phyloP scores from a whole-genome alignment of 2,329 filamentous ascomycete genomes.

The Alternaria viburni region DNA sequence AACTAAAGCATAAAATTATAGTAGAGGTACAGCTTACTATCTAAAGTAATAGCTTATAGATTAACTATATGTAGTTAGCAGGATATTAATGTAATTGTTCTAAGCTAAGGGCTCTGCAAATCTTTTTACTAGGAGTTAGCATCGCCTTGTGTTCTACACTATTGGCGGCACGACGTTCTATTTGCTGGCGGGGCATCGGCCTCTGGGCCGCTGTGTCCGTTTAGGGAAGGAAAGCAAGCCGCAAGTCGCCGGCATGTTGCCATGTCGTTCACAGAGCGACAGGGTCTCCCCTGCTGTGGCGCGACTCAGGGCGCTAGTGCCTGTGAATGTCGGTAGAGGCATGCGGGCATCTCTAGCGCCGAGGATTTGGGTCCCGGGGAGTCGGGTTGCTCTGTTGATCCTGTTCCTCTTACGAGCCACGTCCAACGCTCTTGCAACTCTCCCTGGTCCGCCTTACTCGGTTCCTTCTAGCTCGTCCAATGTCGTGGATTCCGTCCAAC shows the following conservation, averaged over 20 bases:
- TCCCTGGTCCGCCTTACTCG: conserved; percentile 42
- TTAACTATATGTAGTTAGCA: too few species aligned
- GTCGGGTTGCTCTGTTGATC: conserved; percentile 43
- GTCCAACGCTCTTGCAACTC: conserved; percentile 45
- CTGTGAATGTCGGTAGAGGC: conserved; percentile 6
- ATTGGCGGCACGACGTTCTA: conserved; percentile 25
- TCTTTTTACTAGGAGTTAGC: too few species aligned
- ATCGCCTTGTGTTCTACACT: conserved; percentile 1
- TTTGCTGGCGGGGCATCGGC: conserved; percentile 43
- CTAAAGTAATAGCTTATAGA: too few species aligned
- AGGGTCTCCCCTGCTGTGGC: conserved; percentile 18
- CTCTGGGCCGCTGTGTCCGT: conserved; percentile 26
- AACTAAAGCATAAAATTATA: too few species aligned
- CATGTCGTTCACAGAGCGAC: conserved; percentile 35
- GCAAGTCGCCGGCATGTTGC: conserved; percentile 35
- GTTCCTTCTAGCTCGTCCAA: conserved; percentile 40
- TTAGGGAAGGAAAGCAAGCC: conserved; percentile 32
- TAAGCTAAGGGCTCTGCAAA: too few species aligned
- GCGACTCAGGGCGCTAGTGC: conserved; percentile 7
- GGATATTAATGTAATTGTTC: too few species aligned
- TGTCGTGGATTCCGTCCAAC: conserved; percentile 44
- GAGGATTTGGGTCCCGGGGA: conserved; percentile 14
- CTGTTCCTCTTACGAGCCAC: conserved; percentile 37
- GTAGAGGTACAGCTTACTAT: too few species aligned
- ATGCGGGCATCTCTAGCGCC: conserved; percentile 12